Evolutionary conservation across 129 eudicot species (phyloP).

Genomic region (Sambucus nigra): DNA sequence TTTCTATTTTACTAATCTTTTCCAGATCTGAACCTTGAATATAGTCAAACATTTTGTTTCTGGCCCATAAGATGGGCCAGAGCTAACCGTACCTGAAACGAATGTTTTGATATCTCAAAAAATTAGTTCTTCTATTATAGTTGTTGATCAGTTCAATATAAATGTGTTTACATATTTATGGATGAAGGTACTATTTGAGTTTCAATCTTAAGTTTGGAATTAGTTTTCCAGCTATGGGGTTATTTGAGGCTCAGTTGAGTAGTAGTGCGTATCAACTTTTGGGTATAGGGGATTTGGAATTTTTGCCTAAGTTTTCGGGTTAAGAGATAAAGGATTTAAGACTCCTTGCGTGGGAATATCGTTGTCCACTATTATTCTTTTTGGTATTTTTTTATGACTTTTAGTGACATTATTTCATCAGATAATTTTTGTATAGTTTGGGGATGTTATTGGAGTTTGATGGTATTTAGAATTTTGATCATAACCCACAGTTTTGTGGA

Average conservation of each 20-base stretch:
- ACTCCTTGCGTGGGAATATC: slow-evolving; percentile 48
- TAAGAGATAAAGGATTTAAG: slow-evolving; percentile 28
- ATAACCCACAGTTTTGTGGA: no score
- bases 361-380: slow-evolving; percentile 18
- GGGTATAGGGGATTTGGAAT: slow-evolving; percentile 42
- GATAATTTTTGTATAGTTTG: slow-evolving; percentile 35
- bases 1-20: no score
- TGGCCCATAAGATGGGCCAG: no score
- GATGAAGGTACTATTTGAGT: no score
- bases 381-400: slow-evolving; percentile 23
- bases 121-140: no score
- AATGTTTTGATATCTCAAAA: no score
- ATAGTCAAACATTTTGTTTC: no score
- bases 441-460: slow-evolving; percentile 47
- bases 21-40: no score
- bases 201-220: slow-evolving; percentile 29
- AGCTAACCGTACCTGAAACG: no score
- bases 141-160: no score
- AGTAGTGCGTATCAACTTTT: slow-evolving; percentile 32
- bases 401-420: slow-evolving; percentile 19
- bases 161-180: no score
- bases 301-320: slow-evolving; percentile 20
- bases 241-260: slow-evolving; percentile 40
- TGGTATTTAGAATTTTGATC: no score
- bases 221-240: slow-evolving; percentile 20